Evolutionary conservation across 2,329 filamentous ascomycete species (phyloP).

Genomic region (Bipolaris cookei): DNA sequence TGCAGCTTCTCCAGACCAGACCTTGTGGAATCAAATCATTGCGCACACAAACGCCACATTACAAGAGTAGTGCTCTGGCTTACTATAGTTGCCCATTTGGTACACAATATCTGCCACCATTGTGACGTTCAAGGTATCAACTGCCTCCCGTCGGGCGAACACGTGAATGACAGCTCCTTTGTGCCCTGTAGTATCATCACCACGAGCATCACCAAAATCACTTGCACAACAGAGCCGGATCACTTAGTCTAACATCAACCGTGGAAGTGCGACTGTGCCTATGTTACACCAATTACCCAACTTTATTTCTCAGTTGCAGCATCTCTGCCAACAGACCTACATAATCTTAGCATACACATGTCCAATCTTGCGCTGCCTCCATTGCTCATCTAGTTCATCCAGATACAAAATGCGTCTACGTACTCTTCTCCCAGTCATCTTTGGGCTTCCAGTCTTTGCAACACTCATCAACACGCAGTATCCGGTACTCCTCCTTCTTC

Average conservation of each 20-base stretch:
- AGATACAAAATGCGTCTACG: conserved; percentile 34
- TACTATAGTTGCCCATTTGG: no score
- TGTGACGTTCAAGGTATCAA: no score
- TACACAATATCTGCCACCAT: neutral
- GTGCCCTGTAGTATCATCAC: neutral
- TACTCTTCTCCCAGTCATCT: conserved; percentile 28
- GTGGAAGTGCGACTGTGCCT: neutral
- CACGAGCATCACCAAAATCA: neutral
- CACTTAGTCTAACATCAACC: no score
- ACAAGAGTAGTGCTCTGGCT: no score
- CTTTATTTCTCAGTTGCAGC: no score
- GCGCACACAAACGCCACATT: neutral
- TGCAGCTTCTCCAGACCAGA: neutral
- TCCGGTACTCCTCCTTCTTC: conserved; percentile 45
- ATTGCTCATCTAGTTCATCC: neutral
- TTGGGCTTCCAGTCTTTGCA: conserved; percentile 19
- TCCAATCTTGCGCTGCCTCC: neutral
- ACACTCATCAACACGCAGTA: conserved; percentile 30
- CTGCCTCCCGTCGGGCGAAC: neutral
- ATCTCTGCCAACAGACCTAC: no score
- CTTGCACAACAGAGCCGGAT: neutral
- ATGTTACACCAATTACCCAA: neutral
- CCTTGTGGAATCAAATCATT: neutral
- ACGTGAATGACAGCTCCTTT: conserved; percentile 19
- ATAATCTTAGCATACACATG: neutral